Conservation (phyloP, 1,284 basidiomycete genomes). For the Pseudozyma pruni region DNA sequence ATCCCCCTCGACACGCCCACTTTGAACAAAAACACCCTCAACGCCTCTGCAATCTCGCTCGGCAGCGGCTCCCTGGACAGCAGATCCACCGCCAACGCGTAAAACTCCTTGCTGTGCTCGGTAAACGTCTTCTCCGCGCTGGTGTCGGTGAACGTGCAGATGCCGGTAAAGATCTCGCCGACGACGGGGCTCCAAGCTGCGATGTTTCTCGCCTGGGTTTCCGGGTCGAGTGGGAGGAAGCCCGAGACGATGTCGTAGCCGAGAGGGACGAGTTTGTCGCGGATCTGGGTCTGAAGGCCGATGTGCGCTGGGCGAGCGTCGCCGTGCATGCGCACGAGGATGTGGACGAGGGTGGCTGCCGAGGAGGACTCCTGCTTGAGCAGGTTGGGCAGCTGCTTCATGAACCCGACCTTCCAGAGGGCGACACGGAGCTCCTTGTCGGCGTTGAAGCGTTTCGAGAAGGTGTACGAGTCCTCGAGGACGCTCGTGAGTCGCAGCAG, state of each 20-base stretch:
- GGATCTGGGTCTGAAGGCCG: constrained; percentile 81
- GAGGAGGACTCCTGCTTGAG: constrained; percentile 98
- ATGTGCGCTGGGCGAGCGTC: constrained; percentile 88
- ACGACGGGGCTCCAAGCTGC: constrained; percentile 97
- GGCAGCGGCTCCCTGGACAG: constrained; percentile 54
- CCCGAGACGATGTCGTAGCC: constrained; percentile 90
- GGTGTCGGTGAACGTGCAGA: constrained; percentile 84
- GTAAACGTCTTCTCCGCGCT: constrained; percentile 33
- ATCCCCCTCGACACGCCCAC: constrained; percentile 52
- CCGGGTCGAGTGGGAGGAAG: constrained; percentile 87
- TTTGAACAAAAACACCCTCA: constrained; percentile 51
- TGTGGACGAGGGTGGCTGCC: constrained; percentile 91
- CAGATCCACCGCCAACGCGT: constrained; percentile 63
- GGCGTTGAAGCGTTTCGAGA: constrained; percentile 96
- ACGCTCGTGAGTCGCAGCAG: constrained; percentile 91
- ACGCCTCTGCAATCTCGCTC: constrained; percentile 39
- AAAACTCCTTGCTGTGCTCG: constrained; percentile 57
- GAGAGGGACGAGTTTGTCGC: constrained; percentile 89
- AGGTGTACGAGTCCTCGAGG: constrained; percentile 95
- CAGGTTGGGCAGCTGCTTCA: constrained; percentile 98
- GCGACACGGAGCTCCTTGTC: constrained; percentile 96
- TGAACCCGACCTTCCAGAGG: constrained; percentile 99
- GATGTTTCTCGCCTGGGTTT: constrained; percentile 95
- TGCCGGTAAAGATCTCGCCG: constrained; percentile 89
- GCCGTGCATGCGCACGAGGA: constrained; percentile 91